Evolutionary conservation across 78 protist species (phyloP), one percentile per base, ranked within the genome.

Genomic region (Trichosphaerium sp.): DNA sequence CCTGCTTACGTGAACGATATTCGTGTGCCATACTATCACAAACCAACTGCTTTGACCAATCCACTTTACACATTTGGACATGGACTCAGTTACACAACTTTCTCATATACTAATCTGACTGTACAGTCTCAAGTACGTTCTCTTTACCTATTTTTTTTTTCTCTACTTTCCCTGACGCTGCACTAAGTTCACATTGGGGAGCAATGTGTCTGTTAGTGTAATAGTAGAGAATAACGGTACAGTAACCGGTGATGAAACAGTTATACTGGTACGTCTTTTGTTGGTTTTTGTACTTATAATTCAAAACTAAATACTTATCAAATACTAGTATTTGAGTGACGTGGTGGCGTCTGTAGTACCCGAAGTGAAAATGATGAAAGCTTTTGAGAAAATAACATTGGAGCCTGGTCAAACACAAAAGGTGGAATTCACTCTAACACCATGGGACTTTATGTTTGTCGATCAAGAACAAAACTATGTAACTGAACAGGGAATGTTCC

Each of bases 81-180:
- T 32, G 89, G 89, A 31, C 78, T 77, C 15, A 41, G 66, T 18
- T 83, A 83, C 69, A 78, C 85, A 39, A 29, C 18, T 2, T 83
- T 83, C 39, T 28, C 11, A 18, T 83, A 83, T 58, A 37, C 65
- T 12, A 15, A 43, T 26, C 34, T 71, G 44, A 4, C 35, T 12
- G 65, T 23, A 2, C 4, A 37, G 54, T 34, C 65, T 28, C 10
- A 14, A 55, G 7, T 10, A 44, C 49, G 49, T 44, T 44, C 15
- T 18, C 26, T 44, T 15, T n/a, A n/a, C n/a, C n/a, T n/a, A n/a
- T n/a, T n/a, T n/a, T n/a, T n/a, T n/a, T n/a, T n/a, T n/a, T n/a
- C n/a, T n/a, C n/a, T n/a, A n/a, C n/a, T n/a, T n/a, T n/a, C n/a
- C n/a, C n/a, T n/a, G n/a, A n/a, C n/a, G n/a, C n/a, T n/a, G n/a